These are phyloP conservation scores for Vachellia pachyceras DNA, from an alignment of 306 rosid genomes.

Conservation along the genomic window DNA sequence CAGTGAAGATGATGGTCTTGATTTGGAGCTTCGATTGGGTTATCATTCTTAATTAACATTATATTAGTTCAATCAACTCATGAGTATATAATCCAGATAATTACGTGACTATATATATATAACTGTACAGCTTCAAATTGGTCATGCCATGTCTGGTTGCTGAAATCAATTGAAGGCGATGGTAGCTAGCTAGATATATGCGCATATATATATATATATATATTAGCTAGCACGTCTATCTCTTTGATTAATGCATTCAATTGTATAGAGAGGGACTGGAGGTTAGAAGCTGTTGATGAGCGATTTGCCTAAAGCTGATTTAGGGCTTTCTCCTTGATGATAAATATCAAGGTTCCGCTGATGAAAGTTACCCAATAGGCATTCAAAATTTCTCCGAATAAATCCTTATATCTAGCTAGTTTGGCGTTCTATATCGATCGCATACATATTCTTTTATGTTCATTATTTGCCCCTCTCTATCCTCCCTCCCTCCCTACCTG, in stretches of 20 bases:
- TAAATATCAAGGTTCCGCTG: neutral
- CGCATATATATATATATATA: no score
- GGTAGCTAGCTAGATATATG: neutral
- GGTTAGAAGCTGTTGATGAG: conserved; percentile 18
- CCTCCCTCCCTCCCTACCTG: neutral
- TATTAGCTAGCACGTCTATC: neutral
- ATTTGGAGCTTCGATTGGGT: conserved; percentile 96
- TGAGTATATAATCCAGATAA: no score
- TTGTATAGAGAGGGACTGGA: neutral
- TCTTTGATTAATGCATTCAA: neutral
- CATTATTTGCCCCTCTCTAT: neutral
- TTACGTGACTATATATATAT: no score
- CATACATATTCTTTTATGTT: conserved; percentile 31
- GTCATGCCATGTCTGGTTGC: neutral
- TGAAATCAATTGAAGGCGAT: neutral
- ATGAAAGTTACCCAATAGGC: conserved; percentile 12
- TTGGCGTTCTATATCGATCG: conserved; percentile 12
- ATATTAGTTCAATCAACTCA: neutral
- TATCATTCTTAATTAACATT: conserved; percentile 57
- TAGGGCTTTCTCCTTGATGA: conserved; percentile 2
- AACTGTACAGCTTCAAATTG: neutral
- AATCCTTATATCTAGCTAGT: neutral
- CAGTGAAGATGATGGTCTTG: conserved; percentile 56
- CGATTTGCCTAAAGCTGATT: neutral
- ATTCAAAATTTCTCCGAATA: neutral